Evolutionary conservation across 768 basidiomycete species (phyloP).

Genomic region (Pluteus cervinus): DNA sequence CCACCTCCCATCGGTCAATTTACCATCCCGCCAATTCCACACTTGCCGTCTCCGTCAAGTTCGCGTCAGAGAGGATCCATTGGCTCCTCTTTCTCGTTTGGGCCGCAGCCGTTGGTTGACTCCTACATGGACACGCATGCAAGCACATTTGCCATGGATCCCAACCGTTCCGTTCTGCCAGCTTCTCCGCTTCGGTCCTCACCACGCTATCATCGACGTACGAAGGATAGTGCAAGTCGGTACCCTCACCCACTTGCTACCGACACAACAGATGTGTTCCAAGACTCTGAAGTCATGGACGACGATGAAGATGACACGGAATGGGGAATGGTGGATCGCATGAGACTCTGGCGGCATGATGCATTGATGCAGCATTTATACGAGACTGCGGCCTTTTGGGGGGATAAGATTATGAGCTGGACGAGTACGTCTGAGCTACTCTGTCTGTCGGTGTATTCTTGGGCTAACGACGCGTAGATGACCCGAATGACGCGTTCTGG

Average conservation of each 20-base stretch:
- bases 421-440: slow-evolving; percentile 62
- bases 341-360: slow-evolving; percentile 96
- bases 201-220: slow-evolving; percentile 47
- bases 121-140: slow-evolving; percentile 63
- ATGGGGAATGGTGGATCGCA: slow-evolving; percentile 90
- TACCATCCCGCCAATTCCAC: slow-evolving; percentile 40
- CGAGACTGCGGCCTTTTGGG: slow-evolving; percentile 97
- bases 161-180: slow-evolving; percentile 72
- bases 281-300: slow-evolving; percentile 56
- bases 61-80: slow-evolving; percentile 65
- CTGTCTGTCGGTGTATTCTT: slow-evolving; percentile 4
- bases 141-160: slow-evolving; percentile 64
- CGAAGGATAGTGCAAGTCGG: slow-evolving; percentile 44
- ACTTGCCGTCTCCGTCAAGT: slow-evolving; percentile 45
- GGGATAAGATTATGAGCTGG: slow-evolving; percentile 94
- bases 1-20: slow-evolving; percentile 43
- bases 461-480: slow-evolving; percentile 42
- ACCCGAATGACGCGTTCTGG: slow-evolving; percentile 99
- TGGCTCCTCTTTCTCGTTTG: slow-evolving; percentile 79
- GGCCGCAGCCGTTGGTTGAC: slow-evolving; percentile 69
- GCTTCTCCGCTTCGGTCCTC: slow-evolving; percentile 69
- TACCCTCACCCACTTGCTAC: slow-evolving; percentile 70
- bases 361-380: slow-evolving; percentile 98
- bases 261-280: slow-evolving; percentile 72
- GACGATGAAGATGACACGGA: slow-evolving; percentile 55